A percentile compares a stretch with the other conserved stretches of the same genome.
These are phyloP conservation scores for Phytophthora litchii DNA, from an alignment of 352 stramenopile genomes.

Conservation along the genomic window DNA sequence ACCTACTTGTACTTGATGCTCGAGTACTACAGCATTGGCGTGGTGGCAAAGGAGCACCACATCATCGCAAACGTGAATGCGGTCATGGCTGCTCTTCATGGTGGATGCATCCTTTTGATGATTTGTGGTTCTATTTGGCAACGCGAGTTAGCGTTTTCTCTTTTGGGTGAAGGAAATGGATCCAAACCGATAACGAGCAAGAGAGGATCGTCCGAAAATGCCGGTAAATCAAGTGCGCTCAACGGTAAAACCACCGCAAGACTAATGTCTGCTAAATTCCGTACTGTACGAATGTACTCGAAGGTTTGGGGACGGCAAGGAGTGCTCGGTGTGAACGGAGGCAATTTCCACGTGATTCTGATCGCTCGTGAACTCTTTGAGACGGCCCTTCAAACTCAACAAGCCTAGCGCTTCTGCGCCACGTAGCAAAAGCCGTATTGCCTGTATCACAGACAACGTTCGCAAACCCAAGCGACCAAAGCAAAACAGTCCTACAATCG, in stretches of 20 bases:
- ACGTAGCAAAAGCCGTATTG: conserved; percentile 12
- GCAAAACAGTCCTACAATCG: not conserved
- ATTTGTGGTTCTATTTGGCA: conserved; percentile 8
- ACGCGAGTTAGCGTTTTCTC: conserved; percentile 10
- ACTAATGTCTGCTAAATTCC: not conserved
- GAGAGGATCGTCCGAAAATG: not conserved
- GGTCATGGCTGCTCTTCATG: conserved; percentile 29
- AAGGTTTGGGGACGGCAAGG: not conserved
- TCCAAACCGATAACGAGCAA: not conserved
- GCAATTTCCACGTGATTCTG: conserved; percentile 16
- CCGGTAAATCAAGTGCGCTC: not conserved
- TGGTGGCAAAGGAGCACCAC: conserved; percentile 16
- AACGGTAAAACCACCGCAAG: not conserved
- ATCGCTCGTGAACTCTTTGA: conserved; percentile 32
- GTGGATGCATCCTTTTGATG: conserved; percentile 15
- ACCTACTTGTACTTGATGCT: conserved; percentile 24
- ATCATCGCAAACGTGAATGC: conserved; percentile 24
- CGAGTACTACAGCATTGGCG: conserved; percentile 24
- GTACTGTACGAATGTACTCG: conserved; percentile 2
- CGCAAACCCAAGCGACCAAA: not conserved
- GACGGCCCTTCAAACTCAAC: conserved; percentile 25
- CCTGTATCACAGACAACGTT: conserved; percentile 5
- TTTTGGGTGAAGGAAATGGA: not conserved
- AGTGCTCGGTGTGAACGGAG: not conserved
- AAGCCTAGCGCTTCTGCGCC: conserved; percentile 28